Evolutionary conservation across 352 stramenopile species (phyloP).

Genomic region (Phytophthora fragariae): DNA sequence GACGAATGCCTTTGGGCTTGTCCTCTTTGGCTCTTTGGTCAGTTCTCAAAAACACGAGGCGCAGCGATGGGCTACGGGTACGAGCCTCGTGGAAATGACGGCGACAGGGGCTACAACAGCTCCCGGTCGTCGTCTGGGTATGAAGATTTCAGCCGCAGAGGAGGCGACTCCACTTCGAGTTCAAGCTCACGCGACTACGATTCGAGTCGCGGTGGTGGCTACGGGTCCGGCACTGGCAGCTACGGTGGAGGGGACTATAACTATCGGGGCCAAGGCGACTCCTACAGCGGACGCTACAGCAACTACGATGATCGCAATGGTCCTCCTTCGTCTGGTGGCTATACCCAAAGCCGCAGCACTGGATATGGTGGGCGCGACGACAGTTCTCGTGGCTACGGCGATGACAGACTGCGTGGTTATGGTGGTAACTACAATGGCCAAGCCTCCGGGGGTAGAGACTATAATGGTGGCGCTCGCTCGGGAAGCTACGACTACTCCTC

Average conservation of each 20-base stretch:
- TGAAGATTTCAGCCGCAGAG: slow-evolving; percentile 2
- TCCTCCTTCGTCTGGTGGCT: not conserved
- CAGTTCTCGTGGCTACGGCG: not conserved
- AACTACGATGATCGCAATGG: slow-evolving; percentile 4
- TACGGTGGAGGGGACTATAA: slow-evolving; percentile 11
- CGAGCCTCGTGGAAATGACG: slow-evolving; percentile 4
- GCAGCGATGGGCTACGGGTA: slow-evolving; percentile 20
- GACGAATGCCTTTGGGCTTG: not conserved
- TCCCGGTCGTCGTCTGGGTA: slow-evolving; percentile 18
- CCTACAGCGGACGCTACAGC: slow-evolving; percentile 10
- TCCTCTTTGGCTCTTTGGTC: not conserved
- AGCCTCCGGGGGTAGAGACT: slow-evolving; percentile 4
- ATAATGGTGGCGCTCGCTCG: not conserved
- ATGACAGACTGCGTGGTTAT: not conserved
- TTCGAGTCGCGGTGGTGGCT: not conserved
- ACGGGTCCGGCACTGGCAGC: not conserved
- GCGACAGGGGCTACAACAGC: not conserved
- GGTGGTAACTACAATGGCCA: not conserved
- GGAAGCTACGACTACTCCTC: slow-evolving; percentile 13
- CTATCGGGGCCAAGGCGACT: slow-evolving; percentile 14
- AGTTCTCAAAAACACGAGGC: not conserved
- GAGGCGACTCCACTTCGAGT: slow-evolving; percentile 3
- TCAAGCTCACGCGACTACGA: slow-evolving; percentile 14
- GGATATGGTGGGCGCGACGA: slow-evolving; percentile 2
- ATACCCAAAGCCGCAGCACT: not conserved